These are phyloP conservation scores for Parascedosporium putredinis DNA, from an alignment of 2,329 filamentous ascomycete genomes.

Conservation along the genomic window DNA sequence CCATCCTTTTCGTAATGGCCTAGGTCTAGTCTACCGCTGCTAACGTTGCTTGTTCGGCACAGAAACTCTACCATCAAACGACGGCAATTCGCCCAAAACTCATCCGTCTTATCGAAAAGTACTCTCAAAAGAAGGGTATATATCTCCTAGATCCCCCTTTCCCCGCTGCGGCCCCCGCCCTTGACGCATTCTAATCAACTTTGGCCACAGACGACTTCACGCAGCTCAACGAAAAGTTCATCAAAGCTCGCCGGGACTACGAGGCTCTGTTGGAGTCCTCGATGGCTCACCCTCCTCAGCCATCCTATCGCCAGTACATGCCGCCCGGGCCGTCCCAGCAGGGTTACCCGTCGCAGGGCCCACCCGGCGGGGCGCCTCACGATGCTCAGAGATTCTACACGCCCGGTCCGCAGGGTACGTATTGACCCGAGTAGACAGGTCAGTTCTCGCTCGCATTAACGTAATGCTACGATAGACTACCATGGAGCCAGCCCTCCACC, in stretches of 20 bases:
- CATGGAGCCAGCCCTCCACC: conserved; percentile 31
- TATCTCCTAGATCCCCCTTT: background rate
- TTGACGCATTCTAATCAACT: too few species aligned
- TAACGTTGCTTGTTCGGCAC: too few species aligned
- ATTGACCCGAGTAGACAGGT: conserved; percentile 4
- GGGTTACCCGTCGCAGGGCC: conserved; percentile 29
- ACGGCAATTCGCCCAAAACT: conserved; percentile 90
- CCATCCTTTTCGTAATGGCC: too few species aligned
- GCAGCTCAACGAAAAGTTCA: conserved; percentile 97
- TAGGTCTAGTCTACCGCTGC: too few species aligned
- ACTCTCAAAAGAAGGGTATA: conserved; percentile 94
- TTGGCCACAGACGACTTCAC: conserved; percentile 78
- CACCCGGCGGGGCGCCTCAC: conserved; percentile 26
- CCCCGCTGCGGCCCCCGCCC: background rate
- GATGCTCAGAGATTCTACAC: conserved; percentile 63
- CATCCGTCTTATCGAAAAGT: conserved; percentile 97
- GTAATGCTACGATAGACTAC: conserved; percentile 1
- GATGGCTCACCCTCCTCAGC: conserved; percentile 85
- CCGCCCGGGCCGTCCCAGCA: conserved; percentile 37
- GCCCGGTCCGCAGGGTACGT: conserved; percentile 38
- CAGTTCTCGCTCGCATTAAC: background rate
- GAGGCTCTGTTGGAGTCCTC: conserved; percentile 91
- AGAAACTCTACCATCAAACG: conserved; percentile 83
- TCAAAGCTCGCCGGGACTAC: conserved; percentile 95
- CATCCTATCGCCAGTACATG: conserved; percentile 63